Base-by-base conservation (phyloP, 495 filamentous ascomycete species). In the Penicillium verhagenii region DNA sequence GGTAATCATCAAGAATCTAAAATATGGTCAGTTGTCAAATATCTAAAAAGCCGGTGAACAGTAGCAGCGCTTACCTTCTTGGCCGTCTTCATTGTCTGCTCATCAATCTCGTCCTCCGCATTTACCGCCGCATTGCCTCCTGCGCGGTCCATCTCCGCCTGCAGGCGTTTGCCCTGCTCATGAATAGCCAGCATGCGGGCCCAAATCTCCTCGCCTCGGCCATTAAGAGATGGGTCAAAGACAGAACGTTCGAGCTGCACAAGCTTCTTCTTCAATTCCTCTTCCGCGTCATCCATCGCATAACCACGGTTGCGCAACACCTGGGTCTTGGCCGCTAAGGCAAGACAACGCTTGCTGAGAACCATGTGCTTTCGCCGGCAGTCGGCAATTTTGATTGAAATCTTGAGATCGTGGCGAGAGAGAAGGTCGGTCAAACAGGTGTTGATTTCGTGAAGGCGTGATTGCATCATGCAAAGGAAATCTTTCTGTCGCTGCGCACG, bases 201-300 rank as follows among this genome's bases (percentile, higher is more conserved):
- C 94, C 94, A 99, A 46, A 99, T 88, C 75, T 99, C 94, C 71
- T 99, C 94, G 48, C 85, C 85, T 51, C 92, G 76, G 4, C 91
- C 92, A 47, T 79, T 86, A 42, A 96, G 76, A 16, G 85, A 86
- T 2, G 95, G 93, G 72, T 99, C 95, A 50, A 87, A 86, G 14
- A 93, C 82, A 16, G 71, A 72, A 58, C 82, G 83, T 65, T 96
- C 90, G 57, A 99, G 78, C 44, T 77, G 72, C 42, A 84, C 64
- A 28, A 99, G 77, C 71, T 94, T 92, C 71, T 89, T 88, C 78
- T 88, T 90, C 51, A 99, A 71, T 58, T 88, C 86, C 68, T 99
- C 94, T 74, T 99, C 94, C 35, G 91, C 87, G 39, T 87, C 85
- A 63, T 92, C 89, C 71, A 99, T 82, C 5, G 90, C 91, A 69